phyloP scores from a whole-genome alignment of 495 filamentous ascomycete genomes.

The Bacidia rubella region DNA sequence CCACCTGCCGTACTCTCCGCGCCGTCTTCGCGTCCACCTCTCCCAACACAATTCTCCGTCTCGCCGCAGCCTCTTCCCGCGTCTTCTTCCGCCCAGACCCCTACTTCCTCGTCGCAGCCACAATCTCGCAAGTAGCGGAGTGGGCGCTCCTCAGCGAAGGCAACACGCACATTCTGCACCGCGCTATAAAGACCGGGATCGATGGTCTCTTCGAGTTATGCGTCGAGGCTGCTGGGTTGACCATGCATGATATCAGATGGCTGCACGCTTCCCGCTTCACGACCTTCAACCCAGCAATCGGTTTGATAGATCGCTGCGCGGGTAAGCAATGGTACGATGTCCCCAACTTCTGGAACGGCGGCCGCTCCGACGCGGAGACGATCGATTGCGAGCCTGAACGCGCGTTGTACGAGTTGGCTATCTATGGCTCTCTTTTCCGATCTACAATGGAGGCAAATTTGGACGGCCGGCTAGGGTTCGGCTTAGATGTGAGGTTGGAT shows the following conservation, averaged over 20 bases:
- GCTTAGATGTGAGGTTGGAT: conserved; percentile 21
- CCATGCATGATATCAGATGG: conserved; percentile 24
- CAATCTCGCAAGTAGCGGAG: conserved; percentile 19
- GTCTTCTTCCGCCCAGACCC: conserved; percentile 29
- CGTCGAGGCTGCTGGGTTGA: conserved; percentile 21
- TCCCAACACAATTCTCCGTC: conserved; percentile 19
- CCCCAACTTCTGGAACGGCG: conserved; percentile 25
- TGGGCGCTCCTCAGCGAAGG: conserved; percentile 23
- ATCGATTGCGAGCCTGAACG: conserved; percentile 20
- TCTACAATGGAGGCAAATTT: conserved; percentile 19
- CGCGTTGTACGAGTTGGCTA: conserved; percentile 23
- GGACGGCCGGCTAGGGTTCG: conserved; percentile 5
- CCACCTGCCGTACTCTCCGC: conserved; percentile 21
- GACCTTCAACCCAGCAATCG: conserved; percentile 23
- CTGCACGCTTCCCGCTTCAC: conserved; percentile 23
- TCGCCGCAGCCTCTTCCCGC: conserved; percentile 20
- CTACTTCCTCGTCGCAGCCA: conserved; percentile 25
- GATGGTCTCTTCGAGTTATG: conserved; percentile 24
- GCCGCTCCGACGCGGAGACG: conserved; percentile 22
- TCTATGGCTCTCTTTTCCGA: conserved; percentile 29
- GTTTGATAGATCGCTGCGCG: conserved; percentile 24
- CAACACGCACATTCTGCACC: conserved; percentile 18
- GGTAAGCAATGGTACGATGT: conserved; percentile 23
- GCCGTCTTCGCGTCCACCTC: not conserved
- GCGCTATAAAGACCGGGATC: conserved; percentile 18